Evolutionary conservation across 768 basidiomycete species (phyloP), one percentile per base, ranked within the genome.

Genomic region (Mycena crocata): DNA sequence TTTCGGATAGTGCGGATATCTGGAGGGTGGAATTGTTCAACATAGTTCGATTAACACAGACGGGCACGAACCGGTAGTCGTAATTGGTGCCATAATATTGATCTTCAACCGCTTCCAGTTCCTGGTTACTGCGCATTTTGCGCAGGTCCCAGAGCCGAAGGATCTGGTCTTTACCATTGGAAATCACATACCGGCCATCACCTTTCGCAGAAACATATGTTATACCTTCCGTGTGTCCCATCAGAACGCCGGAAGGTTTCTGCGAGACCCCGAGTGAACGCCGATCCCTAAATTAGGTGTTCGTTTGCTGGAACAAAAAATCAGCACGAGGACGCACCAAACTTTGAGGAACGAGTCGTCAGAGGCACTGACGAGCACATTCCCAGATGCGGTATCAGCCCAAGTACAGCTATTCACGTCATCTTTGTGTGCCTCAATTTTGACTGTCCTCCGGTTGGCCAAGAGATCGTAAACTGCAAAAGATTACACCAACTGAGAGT

Each of bases 371-470:
- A 99, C 90, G 30, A 99, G 87, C 23, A 99, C 89, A 76, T 99
- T 99, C 14, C 95, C 95, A 15, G 94, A 96, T 3, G 88, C 87
- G 14, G 90, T 90, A 74, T 98, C 96, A 0, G 98, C 98, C 91
- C 96, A 99, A 75, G 93, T 95, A 79, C 96, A 90, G 74, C 94
- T 94, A 73, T 99, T 99, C 44, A 98, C 93, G 75, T 99, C 98
- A 75, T 94, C 91, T 2, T 79, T 75, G 74, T 99, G 98, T 0
- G 95, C 98, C n/a, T 78, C 70, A 21, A 99, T 95, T 72, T 90
- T 93, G 30, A 98, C 90, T 1, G 92, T 91, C 66, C 95, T 85
- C 68, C 85, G 83, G 71, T 93, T 85, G 6, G 92, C 89, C 65
- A 94, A 78, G 48, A 99, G 86, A 79, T 99, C 98, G 74, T 98